Conservation (phyloP, 2,329 filamentous ascomycete species). For the Colletotrichum lupini region DNA sequence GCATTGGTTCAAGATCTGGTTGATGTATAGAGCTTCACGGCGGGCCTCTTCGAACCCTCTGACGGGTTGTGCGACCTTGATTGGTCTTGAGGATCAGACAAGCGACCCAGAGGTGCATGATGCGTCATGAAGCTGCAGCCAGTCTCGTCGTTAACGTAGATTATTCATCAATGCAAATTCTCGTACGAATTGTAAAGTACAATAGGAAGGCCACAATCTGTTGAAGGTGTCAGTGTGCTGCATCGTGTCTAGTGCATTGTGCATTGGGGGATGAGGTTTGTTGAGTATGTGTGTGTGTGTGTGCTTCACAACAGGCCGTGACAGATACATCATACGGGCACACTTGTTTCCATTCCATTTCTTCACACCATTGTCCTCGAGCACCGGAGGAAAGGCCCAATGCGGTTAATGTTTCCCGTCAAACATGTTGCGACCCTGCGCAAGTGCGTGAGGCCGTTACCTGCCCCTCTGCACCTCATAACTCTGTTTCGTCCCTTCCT, state of each 20-base stretch:
- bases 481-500: slow-evolving; percentile 11
- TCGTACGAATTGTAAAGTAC: background rate
- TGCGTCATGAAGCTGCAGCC: background rate
- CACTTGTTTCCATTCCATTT: background rate
- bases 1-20: background rate
- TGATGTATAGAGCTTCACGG: background rate
- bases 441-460: slow-evolving; percentile 1
- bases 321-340: background rate
- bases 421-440: background rate
- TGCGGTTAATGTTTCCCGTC: background rate
- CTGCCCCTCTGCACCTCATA: slow-evolving; percentile 8
- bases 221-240: slow-evolving; percentile 6
- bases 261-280: background rate
- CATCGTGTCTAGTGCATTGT: background rate
- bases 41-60: background rate
- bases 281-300: background rate
- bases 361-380: background rate
- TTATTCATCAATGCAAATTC: slow-evolving; percentile 27
- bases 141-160: slow-evolving; percentile 13
- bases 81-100: background rate
- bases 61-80: background rate
- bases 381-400: background rate
- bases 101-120: slow-evolving; percentile 5
- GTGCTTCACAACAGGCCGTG: background rate
- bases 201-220: background rate